Base-by-base conservation (phyloP, 345 rosid genomes). In the Capsella bursapastoris region DNA sequence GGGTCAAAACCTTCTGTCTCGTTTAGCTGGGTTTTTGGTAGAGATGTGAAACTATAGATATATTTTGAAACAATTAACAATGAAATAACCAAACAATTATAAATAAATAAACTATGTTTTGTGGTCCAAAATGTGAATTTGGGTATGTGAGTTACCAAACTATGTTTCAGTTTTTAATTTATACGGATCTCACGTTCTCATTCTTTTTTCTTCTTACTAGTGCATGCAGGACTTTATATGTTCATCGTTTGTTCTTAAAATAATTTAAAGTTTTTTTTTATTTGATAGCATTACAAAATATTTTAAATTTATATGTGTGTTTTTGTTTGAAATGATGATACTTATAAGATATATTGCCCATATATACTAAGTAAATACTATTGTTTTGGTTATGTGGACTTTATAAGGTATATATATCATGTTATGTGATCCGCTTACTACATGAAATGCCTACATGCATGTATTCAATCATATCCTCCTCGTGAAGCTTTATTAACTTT, bases 1-100 rank as follows among this genome's bases (percentile, higher is more conserved):
- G 5, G 3, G 50, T 66, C 74, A 68, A 71, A 78, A 62, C 43
- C 73, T 4, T 11, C 74, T 29, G 68, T 60, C 18, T 84, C 86
- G 7, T 86, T 86, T 73, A 86, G 88, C 58, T 86, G 85, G 90
- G 72, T 86, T 53, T 83, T 79, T 7, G 78, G 82, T 29, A 79
- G 78, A 56, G 70, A 82, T 12, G 78, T 86, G 41, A 4, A 65
- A 32, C 64, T 76, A 40, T 76, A 62, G 45, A 44, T 6, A 34
- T 0, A 16, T 2, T 29, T 53, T 68, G 6, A 3, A 44, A 64
- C 16, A 15, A 8, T 2, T 15, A 57, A 57, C 70, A 55, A 37
- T 27, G 11, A 59, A 18, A 8, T 8, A 15, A 66, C 18, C 61
- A 67, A 51, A 52, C 35, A 18, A 2, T 10, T 27, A 64, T 48